Percentiles rank a stretch among this genome's conserved stretches.
phyloP scores from a whole-genome alignment of 2,329 filamentous ascomycete species.

The Beauveria medogensis region DNA sequence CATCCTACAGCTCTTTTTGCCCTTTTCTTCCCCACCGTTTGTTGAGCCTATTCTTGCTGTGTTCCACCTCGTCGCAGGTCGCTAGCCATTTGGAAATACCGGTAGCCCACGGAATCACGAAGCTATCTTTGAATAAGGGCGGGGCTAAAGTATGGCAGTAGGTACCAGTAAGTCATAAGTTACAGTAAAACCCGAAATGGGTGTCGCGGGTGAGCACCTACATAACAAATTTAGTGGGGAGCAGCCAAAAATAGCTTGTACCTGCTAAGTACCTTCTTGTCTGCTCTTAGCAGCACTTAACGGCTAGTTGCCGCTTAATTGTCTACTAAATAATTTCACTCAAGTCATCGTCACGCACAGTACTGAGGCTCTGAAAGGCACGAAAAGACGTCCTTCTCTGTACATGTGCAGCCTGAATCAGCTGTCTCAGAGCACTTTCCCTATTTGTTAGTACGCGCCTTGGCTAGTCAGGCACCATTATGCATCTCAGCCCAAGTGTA shows the following conservation, averaged over 20 bases:
- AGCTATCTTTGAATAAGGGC: not conserved
- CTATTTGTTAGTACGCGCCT: not conserved
- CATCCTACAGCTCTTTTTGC: not conserved
- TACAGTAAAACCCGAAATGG: no score
- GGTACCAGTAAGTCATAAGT: no score
- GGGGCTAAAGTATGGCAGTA: no score
- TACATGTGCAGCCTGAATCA: not conserved
- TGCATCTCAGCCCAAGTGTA: not conserved
- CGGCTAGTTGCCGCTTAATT: not conserved
- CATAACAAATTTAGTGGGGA: no score
- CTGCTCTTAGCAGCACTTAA: not conserved
- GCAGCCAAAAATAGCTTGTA: constrained; percentile 3
- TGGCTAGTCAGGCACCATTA: not conserved
- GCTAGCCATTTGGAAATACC: not conserved
- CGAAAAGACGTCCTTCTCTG: not conserved
- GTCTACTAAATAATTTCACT: not conserved
- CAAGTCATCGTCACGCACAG: not conserved
- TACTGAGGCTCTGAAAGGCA: not conserved
- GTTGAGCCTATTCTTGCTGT: not conserved
- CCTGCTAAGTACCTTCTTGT: not conserved
- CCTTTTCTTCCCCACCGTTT: not conserved
- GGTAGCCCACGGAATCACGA: not conserved
- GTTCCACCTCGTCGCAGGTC: not conserved
- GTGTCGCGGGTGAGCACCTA: no score
- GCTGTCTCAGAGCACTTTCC: not conserved